A percentile compares a stretch with the other conserved stretches of the same genome.
Evolutionary conservation across 2,329 filamentous ascomycete species (phyloP).

Genomic region (Aspergillus piperis): DNA sequence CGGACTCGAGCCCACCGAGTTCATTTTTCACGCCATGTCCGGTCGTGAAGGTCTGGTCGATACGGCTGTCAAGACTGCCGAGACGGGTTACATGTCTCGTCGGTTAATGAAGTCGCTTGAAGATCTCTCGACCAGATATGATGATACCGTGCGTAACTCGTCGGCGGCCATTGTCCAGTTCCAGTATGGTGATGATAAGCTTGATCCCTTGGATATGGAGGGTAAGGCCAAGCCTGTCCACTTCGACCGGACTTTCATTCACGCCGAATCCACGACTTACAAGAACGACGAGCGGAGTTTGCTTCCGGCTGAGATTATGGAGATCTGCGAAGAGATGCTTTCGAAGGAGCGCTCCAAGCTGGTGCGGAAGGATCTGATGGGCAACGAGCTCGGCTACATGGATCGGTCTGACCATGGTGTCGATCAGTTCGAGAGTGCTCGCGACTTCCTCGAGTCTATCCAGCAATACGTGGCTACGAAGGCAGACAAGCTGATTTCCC

Average conservation of each 20-base stretch:
- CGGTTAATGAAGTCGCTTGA: constrained; percentile 97
- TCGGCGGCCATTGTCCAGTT: constrained; percentile 90
- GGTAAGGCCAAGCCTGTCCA: constrained; percentile 88
- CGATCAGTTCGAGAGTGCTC: constrained; percentile 78
- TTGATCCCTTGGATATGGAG: constrained; percentile 98
- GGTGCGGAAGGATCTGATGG: constrained; percentile 61
- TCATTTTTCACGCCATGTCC: constrained; percentile 97
- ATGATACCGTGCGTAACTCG: constrained; percentile 91
- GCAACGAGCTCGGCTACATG: constrained; percentile 66
- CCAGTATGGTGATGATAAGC: constrained; percentile 91
- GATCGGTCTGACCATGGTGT: constrained; percentile 68
- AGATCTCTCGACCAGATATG: constrained; percentile 89
- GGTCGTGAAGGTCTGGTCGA: constrained; percentile 98
- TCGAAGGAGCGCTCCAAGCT: constrained; percentile 68
- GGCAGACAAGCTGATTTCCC: constrained; percentile 59
- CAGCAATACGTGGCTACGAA: constrained; percentile 68
- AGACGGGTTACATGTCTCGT: constrained; percentile 98
- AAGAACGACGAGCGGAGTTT: constrained; percentile 73
- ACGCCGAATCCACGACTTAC: constrained; percentile 74
- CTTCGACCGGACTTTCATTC: constrained; percentile 87
- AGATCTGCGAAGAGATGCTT: constrained; percentile 68
- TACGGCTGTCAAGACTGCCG: constrained; percentile 97
- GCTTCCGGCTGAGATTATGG: constrained; percentile 70
- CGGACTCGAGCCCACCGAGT: constrained; percentile 85
- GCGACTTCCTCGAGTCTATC: constrained; percentile 79